These are phyloP conservation scores for Bremia lactucae DNA, from an alignment of 352 stramenopile genomes.

Conservation along the genomic window DNA sequence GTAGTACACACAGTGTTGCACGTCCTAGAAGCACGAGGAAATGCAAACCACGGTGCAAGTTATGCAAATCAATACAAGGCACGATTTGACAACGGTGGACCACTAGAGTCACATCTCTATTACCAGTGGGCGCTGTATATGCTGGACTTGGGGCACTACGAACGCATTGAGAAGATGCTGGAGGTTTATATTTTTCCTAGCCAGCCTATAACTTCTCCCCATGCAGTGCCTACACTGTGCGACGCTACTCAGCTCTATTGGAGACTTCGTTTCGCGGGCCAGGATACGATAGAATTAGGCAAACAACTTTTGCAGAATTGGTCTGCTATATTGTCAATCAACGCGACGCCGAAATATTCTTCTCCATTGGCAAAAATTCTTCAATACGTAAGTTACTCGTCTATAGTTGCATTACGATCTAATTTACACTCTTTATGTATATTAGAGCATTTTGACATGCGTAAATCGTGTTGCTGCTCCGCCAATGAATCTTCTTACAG, in stretches of 20 bases:
- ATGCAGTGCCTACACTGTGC: slow-evolving; percentile 46
- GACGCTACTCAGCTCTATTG: slow-evolving; percentile 79
- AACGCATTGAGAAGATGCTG: slow-evolving; percentile 74
- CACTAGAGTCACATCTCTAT: slow-evolving; percentile 62
- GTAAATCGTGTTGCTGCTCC: slow-evolving; percentile 20
- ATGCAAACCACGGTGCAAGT: slow-evolving; percentile 77
- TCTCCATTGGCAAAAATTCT: slow-evolving; percentile 41
- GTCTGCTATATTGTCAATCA: slow-evolving; percentile 17
- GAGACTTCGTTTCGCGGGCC: slow-evolving; percentile 66
- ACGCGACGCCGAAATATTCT: slow-evolving; percentile 16
- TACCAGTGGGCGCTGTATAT: slow-evolving; percentile 80
- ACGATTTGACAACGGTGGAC: slow-evolving; percentile 62
- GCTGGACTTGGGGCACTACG: slow-evolving; percentile 70
- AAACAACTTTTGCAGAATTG: slow-evolving; percentile 52
- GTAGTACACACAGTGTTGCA: slow-evolving; percentile 75
- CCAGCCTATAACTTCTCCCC: slow-evolving; percentile 22
- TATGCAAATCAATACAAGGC: slow-evolving; percentile 76
- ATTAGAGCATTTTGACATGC: slow-evolving; percentile 50
- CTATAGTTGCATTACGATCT: background rate
- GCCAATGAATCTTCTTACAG: slow-evolving; percentile 9
- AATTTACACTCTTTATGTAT: slow-evolving; percentile 2
- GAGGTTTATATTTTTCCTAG: slow-evolving; percentile 58
- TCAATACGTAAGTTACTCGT: slow-evolving; percentile 36
- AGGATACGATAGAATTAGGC: slow-evolving; percentile 41
- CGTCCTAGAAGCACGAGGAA: slow-evolving; percentile 61